Base-by-base conservation (phyloP, 1,139 yeast genomes). In the Geotrichum carabidarum region DNA sequence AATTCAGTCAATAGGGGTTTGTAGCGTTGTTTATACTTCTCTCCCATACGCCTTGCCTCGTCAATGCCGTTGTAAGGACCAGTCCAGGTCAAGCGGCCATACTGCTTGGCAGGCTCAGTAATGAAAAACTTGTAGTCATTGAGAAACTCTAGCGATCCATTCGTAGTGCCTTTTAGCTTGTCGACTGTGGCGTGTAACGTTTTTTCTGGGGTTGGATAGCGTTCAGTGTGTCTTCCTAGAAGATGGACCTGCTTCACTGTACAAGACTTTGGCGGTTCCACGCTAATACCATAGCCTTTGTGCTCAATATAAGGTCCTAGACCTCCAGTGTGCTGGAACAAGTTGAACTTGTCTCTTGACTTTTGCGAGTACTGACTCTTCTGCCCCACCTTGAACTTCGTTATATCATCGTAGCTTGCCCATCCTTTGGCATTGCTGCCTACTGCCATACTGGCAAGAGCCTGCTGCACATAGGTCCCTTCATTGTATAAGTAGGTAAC, bases 261-360 rank as follows among this genome's bases (percentile, higher is more conserved):
- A 44, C 62, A 60, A 4, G 48, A 30, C n/a, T 27, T 18, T 22
- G 54, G 55, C 2, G 50, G 49, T 17, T 43, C 47, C 77, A 45
- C 71, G n/a, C 41, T 37, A 71, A 73, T 72, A 1, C 69, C 65
- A 48, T 76, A 62, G 37, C 71, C 69, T 63, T 82, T 78, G 6
- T 80, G 73, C 76, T 70, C 60, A 72, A 78, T 0, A 34, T 47
- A 55, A 17, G 59, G 59, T 6, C 59, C 58, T 18, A 52, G 45
- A 2, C 59, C 59, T 8, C 59, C 58, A 9, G 57, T 42, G 32
- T 54, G 57, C 43, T 47, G 54, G 30, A 53, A 51, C 36, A 56
- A 15, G 36, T 48, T 48, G 43, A 53, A 56, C 27, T 38, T 34
- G 47, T 44, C 53, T 12, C 45, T 22, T 12, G 48, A 43, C 40